Percentiles rank a stretch among this genome's conserved stretches.
Evolutionary conservation across 2,329 filamentous ascomycete genomes (phyloP).

Genomic region (Aspergillus phoenicis): DNA sequence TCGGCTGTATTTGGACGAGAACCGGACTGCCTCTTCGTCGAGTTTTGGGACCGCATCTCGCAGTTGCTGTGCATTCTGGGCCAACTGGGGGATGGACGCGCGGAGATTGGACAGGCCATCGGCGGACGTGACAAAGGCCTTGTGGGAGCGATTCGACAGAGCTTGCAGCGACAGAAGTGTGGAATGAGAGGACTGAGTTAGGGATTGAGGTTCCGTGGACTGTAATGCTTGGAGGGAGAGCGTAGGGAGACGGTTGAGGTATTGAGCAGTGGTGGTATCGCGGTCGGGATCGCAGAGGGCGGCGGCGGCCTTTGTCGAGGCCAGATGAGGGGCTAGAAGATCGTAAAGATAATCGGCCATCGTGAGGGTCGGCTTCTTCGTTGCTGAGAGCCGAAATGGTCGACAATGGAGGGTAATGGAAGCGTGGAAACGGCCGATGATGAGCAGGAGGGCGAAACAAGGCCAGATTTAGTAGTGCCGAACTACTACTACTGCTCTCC

Average conservation of each 20-base stretch:
- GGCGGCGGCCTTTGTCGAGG: slow-evolving; percentile 37
- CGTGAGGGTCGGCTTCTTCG: background rate
- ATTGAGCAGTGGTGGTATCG: slow-evolving; percentile 53
- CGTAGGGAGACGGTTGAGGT: slow-evolving; percentile 76
- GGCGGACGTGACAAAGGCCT: slow-evolving; percentile 78
- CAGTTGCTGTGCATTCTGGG: slow-evolving; percentile 66
- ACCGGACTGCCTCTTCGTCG: slow-evolving; percentile 75
- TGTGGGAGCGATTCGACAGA: slow-evolving; percentile 86
- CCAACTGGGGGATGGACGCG: slow-evolving; percentile 71
- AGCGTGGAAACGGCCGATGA: background rate
- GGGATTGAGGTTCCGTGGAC: slow-evolving; percentile 72
- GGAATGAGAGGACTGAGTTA: slow-evolving; percentile 80
- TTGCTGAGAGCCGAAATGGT: background rate
- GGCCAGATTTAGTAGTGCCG: slow-evolving; percentile 10
- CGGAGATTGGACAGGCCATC: slow-evolving; percentile 73
- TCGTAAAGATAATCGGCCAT: slow-evolving; percentile 78
- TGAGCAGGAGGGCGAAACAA: slow-evolving; percentile 9
- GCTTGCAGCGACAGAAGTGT: slow-evolving; percentile 80
- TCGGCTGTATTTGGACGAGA: slow-evolving; percentile 81
- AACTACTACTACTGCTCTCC: no score
- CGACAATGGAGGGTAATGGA: background rate
- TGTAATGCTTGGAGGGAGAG: slow-evolving; percentile 73
- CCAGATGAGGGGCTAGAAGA: slow-evolving; percentile 66
- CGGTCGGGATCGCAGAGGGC: slow-evolving; percentile 15
- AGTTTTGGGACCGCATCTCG: slow-evolving; percentile 74